These are phyloP conservation scores for Saccharomycopsis capsularis DNA, from an alignment of 805 yeast species.

Conservation along the genomic window DNA sequence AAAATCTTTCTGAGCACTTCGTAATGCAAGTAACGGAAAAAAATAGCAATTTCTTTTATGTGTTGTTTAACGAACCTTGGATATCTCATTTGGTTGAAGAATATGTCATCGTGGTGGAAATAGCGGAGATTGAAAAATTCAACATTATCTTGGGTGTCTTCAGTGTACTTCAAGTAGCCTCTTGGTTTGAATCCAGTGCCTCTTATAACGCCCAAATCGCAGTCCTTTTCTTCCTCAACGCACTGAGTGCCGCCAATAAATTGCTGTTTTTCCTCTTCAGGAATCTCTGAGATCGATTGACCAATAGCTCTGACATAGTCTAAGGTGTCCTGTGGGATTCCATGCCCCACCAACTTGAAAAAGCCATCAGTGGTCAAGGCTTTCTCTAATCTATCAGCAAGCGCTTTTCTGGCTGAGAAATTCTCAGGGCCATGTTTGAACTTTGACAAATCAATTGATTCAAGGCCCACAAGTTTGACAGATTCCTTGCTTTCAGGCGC, in stretches of 20 bases:
- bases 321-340: slow-evolving; percentile 25
- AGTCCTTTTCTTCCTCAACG: slow-evolving; percentile 26
- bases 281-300: slow-evolving; percentile 27
- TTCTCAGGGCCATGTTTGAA: slow-evolving; percentile 33
- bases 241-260: slow-evolving; percentile 30
- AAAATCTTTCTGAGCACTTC: slow-evolving; percentile 33
- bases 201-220: slow-evolving; percentile 33
- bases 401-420: slow-evolving; percentile 26
- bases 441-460: slow-evolving; percentile 33
- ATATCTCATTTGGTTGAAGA: background rate
- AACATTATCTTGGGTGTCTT: slow-evolving; percentile 33
- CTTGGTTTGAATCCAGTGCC: slow-evolving; percentile 38
- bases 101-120: slow-evolving; percentile 2
- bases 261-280: slow-evolving; percentile 26
- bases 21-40: slow-evolving; percentile 33
- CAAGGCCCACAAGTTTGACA: slow-evolving; percentile 26
- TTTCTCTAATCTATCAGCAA: slow-evolving; percentile 34
- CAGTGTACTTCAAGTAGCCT: slow-evolving; percentile 36
- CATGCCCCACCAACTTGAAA: slow-evolving; percentile 26
- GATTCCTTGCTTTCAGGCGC: slow-evolving; percentile 25
- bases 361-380: slow-evolving; percentile 38
- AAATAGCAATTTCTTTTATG: slow-evolving; percentile 35
- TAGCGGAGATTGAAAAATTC: slow-evolving; percentile 35
- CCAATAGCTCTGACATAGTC: slow-evolving; percentile 30
- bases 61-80: slow-evolving; percentile 28